These are phyloP conservation scores for Cyberlindnera euphorbiiphila DNA, from an alignment of 805 yeast genomes.

Conservation along the genomic window DNA sequence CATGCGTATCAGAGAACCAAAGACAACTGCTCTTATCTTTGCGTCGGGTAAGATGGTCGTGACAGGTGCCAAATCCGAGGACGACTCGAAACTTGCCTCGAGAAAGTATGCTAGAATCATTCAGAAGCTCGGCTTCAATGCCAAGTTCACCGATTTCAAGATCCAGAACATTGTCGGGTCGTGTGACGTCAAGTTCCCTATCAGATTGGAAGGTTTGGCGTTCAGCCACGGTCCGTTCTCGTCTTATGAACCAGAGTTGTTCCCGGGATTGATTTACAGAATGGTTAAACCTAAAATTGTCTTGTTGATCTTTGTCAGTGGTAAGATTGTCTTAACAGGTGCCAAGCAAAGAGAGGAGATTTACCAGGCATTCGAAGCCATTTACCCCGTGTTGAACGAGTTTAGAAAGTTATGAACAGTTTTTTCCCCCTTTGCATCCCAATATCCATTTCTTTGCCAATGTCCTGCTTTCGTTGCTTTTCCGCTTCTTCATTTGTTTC, in stretches of 20 bases:
- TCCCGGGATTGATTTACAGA: constrained; percentile 97
- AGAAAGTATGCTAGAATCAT: constrained; percentile 97
- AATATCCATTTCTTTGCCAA: background rate
- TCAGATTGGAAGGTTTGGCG: constrained; percentile 94
- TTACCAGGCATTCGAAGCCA: constrained; percentile 96
- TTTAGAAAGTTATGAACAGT: constrained; percentile 64
- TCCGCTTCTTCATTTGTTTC: background rate
- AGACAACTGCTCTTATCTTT: constrained; percentile 94
- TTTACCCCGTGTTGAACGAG: constrained; percentile 96
- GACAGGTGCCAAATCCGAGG: constrained; percentile 98
- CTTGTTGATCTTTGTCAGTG: constrained; percentile 90
- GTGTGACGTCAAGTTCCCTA: constrained; percentile 98
- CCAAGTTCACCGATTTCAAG: constrained; percentile 96
- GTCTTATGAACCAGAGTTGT: constrained; percentile 95
- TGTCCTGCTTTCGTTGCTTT: background rate
- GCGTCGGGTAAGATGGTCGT: constrained; percentile 99
- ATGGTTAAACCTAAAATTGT: constrained; percentile 99
- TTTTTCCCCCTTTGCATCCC: no score
- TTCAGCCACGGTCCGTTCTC: constrained; percentile 98
- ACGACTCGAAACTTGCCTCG: constrained; percentile 96
- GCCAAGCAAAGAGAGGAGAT: constrained; percentile 99
- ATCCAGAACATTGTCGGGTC: constrained; percentile 98
- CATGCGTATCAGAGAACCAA: constrained; percentile 98
- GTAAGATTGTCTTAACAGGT: constrained; percentile 96
- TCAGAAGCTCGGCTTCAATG: constrained; percentile 95